Conservation (phyloP, 352 stramenopile species). For the Aphanomyces stellatus region DNA sequence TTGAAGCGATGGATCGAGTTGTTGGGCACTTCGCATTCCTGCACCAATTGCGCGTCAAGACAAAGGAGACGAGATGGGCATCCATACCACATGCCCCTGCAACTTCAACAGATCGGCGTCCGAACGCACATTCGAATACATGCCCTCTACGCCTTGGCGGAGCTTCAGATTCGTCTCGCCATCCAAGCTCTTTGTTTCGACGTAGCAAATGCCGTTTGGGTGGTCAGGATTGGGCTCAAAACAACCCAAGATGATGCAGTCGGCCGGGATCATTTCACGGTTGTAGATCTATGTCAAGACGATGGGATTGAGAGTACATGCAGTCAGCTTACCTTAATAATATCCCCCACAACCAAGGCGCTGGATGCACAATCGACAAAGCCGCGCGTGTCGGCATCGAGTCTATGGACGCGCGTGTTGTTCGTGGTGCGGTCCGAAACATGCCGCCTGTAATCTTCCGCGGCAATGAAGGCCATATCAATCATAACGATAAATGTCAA, state of each 20-base stretch:
- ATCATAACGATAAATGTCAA: constrained; percentile 91
- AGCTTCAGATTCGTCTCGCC: constrained; percentile 92
- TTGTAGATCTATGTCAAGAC: constrained; percentile 30
- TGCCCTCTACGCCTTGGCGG: constrained; percentile 63
- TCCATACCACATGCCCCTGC: constrained; percentile 37
- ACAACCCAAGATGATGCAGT: constrained; percentile 79
- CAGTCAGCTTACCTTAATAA: constrained; percentile 72
- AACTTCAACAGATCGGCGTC: constrained; percentile 47
- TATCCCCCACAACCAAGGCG: constrained; percentile 73
- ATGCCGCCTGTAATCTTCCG: constrained; percentile 89
- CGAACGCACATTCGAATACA: constrained; percentile 52
- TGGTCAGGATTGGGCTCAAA: constrained; percentile 61
- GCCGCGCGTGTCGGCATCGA: constrained; percentile 21
- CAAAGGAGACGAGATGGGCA: neutral
- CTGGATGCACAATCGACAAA: constrained; percentile 74
- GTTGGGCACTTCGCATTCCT: constrained; percentile 73
- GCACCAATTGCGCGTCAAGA: neutral
- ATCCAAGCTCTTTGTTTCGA: constrained; percentile 90
- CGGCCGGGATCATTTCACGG: constrained; percentile 74
- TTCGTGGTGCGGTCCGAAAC: constrained; percentile 82
- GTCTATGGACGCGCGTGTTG: constrained; percentile 53
- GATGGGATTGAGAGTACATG: neutral
- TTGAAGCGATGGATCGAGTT: constrained; percentile 88
- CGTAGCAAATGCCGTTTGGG: constrained; percentile 80
- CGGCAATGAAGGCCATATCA: constrained; percentile 85